A percentile compares a stretch with the other conserved stretches of the same genome.
Conservation (phyloP, 2,329 filamentous ascomycete genomes). For the Aspergillus ibericus region DNA sequence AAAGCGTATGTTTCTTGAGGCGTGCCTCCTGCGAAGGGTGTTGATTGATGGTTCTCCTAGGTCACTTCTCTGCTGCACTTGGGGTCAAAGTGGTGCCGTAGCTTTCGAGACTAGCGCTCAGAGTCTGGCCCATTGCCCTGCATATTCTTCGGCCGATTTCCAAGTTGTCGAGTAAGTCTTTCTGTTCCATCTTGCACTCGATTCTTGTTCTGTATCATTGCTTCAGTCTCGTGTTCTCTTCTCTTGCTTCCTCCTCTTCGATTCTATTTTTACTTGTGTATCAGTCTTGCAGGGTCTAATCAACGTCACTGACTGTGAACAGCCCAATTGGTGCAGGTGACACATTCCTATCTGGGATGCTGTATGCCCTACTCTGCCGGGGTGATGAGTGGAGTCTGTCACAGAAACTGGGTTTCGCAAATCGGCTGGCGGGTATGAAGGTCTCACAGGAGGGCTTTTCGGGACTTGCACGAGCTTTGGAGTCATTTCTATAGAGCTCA, state of each 20-base stretch:
- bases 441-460: constrained; percentile 66
- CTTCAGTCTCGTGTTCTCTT: too few species aligned
- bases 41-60: too few species aligned
- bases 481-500: not conserved
- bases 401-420: constrained; percentile 60
- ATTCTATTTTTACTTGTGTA: not conserved
- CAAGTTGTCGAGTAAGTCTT: constrained; percentile 61
- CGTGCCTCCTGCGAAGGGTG: too few species aligned
- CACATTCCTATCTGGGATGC: constrained; percentile 71
- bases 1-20: constrained; percentile 57
- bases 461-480: constrained; percentile 44
- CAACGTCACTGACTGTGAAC: constrained; percentile 13
- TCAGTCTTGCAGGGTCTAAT: too few species aligned
- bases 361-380: constrained; percentile 60
- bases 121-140: constrained; percentile 45
- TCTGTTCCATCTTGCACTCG: not conserved
- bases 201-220: constrained; percentile 12
- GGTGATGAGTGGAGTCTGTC: constrained; percentile 51
- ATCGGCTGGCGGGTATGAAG: constrained; percentile 66
- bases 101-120: constrained; percentile 42
- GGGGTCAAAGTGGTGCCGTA: constrained; percentile 58
- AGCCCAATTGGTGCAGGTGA: constrained; percentile 74
- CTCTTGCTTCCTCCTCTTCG: not conserved
- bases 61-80: constrained; percentile 57
- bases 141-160: constrained; percentile 40